Base-by-base conservation (phyloP, 139 green algal species). In the Micractinium sp. region DNA sequence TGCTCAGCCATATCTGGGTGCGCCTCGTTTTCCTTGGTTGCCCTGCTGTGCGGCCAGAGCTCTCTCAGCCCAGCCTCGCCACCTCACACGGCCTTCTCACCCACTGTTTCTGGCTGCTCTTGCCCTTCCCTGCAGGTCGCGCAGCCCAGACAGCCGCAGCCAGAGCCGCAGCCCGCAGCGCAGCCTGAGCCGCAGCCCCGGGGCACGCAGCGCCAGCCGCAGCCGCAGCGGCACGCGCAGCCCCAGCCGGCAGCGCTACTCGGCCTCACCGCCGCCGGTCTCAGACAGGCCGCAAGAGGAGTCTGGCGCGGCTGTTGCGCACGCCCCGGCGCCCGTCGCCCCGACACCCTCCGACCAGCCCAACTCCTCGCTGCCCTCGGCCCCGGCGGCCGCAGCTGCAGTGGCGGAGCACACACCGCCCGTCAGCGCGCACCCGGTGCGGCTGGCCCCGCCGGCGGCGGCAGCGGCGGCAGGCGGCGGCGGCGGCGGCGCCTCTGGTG, bases 231-330 rank as follows among this genome's bases (percentile, higher is more conserved):
- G 53, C 81, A 60, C 76, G 36, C 76, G 76, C 76, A 56, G 38
- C 76, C 38, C 76, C 76, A 82, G 76, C 76, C n/a, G 27, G 76
- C 76, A 56, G 76, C 76, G 36, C 76, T 60, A 33, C 76, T 61
- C 19, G 18, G 19, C 35, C n/a, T 82, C 76, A 36, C 73, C 73
- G 12, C 29, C n/a, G 27, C 73, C 73, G 5, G 73, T 3, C n/a
- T 79, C 73, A 20, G 73, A 71, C 63, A 25, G 2, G 63, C 63
- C 73, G 1, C 73, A 22, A 1, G 73, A 39, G n/a, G 27, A 2
- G 14, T n/a, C n/a, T 25, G 73, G n/a, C n/a, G n/a, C n/a, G 3
- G 73, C 73, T 9, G 27, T 25, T 33, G 67, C 25, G 25, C 67
- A 75, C 67, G 25, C 67, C 20, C 67, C 67, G 67, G 67, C 67